Evolutionary conservation across 805 yeast species (phyloP).

Genomic region (Zygosaccharomyces bisporus): DNA sequence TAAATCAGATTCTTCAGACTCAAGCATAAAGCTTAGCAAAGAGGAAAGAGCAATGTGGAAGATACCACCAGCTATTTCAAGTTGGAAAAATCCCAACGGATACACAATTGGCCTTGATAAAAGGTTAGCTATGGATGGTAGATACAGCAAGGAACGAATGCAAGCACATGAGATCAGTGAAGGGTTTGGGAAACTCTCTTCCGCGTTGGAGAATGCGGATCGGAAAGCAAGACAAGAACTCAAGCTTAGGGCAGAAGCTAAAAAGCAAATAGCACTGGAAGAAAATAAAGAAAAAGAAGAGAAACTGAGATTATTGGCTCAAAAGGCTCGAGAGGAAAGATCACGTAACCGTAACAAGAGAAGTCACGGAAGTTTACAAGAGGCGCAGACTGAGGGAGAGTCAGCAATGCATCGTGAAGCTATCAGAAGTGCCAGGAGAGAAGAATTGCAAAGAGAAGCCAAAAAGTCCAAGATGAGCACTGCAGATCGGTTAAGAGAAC

Average conservation of each 20-base stretch:
- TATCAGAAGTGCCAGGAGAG: conserved; percentile 42
- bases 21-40: conserved; percentile 45
- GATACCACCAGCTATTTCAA: conserved; percentile 87
- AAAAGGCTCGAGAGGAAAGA: conserved; percentile 43
- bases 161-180: conserved; percentile 45
- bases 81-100: conserved; percentile 94
- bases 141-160: conserved; percentile 35
- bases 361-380: conserved; percentile 9
- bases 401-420: conserved; percentile 21
- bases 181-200: conserved; percentile 58
- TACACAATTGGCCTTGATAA: conserved; percentile 78
- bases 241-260: conserved; percentile 46
- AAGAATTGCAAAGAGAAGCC: conserved; percentile 47
- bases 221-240: conserved; percentile 55
- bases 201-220: conserved; percentile 71
- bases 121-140: conserved; percentile 53
- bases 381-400: conserved; percentile 1
- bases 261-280: conserved; percentile 47
- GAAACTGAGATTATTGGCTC: conserved; percentile 47
- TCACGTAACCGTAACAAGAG: conserved; percentile 7
- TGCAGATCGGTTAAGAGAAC: conserved; percentile 40
- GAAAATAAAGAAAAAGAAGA: conserved; percentile 50
- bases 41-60: conserved; percentile 79
- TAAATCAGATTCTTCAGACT: conserved; percentile 47
- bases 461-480: conserved; percentile 43